Conservation (phyloP, 768 basidiomycete species). For the Boletus barrowsii region DNA sequence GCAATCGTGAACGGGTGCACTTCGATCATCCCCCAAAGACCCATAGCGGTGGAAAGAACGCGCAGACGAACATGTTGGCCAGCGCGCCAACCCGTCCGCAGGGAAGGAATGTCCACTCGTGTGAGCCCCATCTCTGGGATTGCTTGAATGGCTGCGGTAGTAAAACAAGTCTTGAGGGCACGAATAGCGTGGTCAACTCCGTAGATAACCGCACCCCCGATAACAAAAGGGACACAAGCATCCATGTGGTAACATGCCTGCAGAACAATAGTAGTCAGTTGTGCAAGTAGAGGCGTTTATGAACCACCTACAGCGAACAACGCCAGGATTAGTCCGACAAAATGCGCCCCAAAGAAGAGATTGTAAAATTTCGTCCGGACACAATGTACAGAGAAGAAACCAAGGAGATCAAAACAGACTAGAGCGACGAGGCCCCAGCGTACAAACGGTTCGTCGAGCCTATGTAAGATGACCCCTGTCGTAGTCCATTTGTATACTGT, state of each 20-base stretch:
- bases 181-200: constrained; percentile 59
- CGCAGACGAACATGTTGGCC: constrained; percentile 81
- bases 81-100: constrained; percentile 77
- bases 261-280: neutral
- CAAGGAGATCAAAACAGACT: constrained; percentile 51
- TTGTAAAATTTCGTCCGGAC: constrained; percentile 60
- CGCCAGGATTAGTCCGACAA: constrained; percentile 49
- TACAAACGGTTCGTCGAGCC: constrained; percentile 34
- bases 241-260: constrained; percentile 34
- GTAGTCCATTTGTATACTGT: constrained; percentile 58
- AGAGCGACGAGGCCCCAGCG: constrained; percentile 55
- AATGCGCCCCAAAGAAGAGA: constrained; percentile 62
- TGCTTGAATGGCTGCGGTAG: constrained; percentile 54
- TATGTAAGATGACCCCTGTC: constrained; percentile 36
- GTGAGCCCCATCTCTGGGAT: constrained; percentile 63
- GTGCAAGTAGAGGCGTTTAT: neutral
- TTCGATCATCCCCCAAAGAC: constrained; percentile 55
- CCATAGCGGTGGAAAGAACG: constrained; percentile 53
- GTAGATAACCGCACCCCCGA: constrained; percentile 49
- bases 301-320: constrained; percentile 52
- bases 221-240: constrained; percentile 50
- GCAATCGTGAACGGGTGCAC: constrained; percentile 83
- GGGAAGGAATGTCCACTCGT: constrained; percentile 54
- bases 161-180: constrained; percentile 58
- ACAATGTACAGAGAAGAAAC: constrained; percentile 56